Evolutionary conservation across 2,329 filamentous ascomycete genomes (phyloP).

Genomic region (Alternaria sp.): DNA sequence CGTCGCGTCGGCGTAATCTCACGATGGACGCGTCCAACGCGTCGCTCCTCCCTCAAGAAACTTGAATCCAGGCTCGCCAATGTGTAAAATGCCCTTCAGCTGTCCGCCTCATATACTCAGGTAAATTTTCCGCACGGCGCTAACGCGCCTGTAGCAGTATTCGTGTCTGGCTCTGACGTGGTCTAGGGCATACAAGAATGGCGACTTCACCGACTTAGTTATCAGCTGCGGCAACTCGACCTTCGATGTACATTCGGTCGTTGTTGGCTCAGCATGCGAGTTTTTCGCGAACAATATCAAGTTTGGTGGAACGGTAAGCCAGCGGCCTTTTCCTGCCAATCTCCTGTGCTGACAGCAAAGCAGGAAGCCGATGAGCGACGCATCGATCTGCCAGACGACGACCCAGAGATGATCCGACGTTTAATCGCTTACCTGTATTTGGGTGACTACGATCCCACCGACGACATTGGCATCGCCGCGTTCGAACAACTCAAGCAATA

Average conservation of each 20-base stretch:
- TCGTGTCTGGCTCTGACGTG: neutral
- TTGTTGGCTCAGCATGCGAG: constrained; percentile 18
- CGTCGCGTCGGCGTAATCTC: neutral
- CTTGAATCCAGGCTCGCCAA: neutral
- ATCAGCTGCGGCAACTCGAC: constrained; percentile 21
- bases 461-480: neutral
- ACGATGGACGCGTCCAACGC: neutral
- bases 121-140: neutral
- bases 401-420: constrained; percentile 26
- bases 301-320: constrained; percentile 4
- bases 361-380: constrained; percentile 17
- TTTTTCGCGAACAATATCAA: constrained; percentile 22
- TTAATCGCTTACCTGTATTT: constrained; percentile 27
- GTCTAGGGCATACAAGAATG: constrained; percentile 14
- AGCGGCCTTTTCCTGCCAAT: no score
- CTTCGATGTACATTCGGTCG: constrained; percentile 20
- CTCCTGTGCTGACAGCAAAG: neutral
- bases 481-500: constrained; percentile 8
- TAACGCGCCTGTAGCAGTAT: no score
- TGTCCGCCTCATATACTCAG: neutral
- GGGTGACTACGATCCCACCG: constrained; percentile 26
- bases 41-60: neutral
- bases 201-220: constrained; percentile 24
- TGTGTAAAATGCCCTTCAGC: neutral
- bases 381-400: constrained; percentile 24